Percentiles rank a stretch among this genome's conserved stretches.
Conservation (phyloP, 768 basidiomycete genomes). For the Lactarius indigo region DNA sequence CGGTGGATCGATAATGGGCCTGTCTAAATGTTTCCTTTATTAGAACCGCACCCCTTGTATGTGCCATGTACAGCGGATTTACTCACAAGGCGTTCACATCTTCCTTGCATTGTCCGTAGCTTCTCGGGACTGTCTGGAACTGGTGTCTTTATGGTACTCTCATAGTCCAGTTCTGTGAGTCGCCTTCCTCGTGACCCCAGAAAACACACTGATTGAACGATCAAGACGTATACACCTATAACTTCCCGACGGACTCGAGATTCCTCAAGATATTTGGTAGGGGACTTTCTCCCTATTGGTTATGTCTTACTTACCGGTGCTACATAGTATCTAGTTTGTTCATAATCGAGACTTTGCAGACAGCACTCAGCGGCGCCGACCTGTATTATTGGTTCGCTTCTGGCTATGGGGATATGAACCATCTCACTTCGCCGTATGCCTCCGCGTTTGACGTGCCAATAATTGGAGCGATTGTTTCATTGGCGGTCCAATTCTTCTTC, state of each 20-base stretch:
- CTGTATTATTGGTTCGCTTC: constrained; percentile 30
- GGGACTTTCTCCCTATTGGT: not conserved
- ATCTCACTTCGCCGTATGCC: constrained; percentile 23
- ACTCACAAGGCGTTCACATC: not conserved
- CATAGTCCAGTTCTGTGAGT: constrained; percentile 31
- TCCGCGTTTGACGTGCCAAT: constrained; percentile 22
- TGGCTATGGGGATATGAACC: constrained; percentile 31
- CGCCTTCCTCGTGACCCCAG: no score
- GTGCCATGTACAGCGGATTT: not conserved
- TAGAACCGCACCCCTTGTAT: not conserved
- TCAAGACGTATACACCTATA: constrained; percentile 17
- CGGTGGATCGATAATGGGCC: not conserved
- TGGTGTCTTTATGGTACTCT: constrained; percentile 31
- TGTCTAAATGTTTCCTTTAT: not conserved
- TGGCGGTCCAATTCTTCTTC: constrained; percentile 7
- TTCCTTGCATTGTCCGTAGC: not conserved
- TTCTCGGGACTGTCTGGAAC: constrained; percentile 25
- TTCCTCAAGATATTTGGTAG: constrained; percentile 3
- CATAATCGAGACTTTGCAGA: constrained; percentile 30
- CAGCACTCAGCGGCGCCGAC: constrained; percentile 29
- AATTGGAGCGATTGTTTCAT: constrained; percentile 4
- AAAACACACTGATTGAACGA: not conserved
- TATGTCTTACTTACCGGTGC: not conserved
- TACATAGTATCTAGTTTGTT: constrained; percentile 29
- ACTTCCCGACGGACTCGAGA: constrained; percentile 2